Percentiles rank a stretch among this genome's conserved stretches.
Conservation (phyloP, 2,329 filamentous ascomycete species). For the Cladosporium oxysporum region DNA sequence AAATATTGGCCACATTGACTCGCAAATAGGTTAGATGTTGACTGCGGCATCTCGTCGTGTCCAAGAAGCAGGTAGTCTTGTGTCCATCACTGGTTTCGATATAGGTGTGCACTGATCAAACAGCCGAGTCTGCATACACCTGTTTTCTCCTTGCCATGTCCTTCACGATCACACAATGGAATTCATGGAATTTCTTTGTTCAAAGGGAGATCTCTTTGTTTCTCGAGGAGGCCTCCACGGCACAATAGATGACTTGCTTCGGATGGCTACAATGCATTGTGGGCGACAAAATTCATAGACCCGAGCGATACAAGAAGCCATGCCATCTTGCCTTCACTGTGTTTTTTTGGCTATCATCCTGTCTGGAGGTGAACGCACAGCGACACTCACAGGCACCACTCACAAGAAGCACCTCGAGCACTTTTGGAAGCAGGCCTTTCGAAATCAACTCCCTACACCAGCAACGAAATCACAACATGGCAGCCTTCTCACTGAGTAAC, state of each 20-base stretch:
- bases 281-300: neutral
- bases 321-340: neutral
- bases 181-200: neutral
- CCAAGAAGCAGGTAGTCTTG: neutral
- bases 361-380: neutral
- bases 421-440: constrained; percentile 6
- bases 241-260: neutral
- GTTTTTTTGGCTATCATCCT: neutral
- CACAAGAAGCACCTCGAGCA: neutral
- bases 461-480: neutral
- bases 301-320: neutral
- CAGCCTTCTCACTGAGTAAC: neutral
- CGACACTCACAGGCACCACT: neutral
- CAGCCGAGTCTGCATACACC: neutral
- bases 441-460: neutral
- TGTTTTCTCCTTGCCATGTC: neutral
- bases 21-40: no score
- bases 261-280: neutral
- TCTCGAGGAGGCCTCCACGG: neutral
- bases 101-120: neutral
- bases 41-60: no score
- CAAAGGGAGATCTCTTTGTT: no score
- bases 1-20: no score
- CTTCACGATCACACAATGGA: neutral
- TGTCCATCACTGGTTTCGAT: neutral